Evolutionary conservation across 1,284 basidiomycete genomes (phyloP), one percentile per base, ranked within the genome.

Genomic region (Mycena citricolor): DNA sequence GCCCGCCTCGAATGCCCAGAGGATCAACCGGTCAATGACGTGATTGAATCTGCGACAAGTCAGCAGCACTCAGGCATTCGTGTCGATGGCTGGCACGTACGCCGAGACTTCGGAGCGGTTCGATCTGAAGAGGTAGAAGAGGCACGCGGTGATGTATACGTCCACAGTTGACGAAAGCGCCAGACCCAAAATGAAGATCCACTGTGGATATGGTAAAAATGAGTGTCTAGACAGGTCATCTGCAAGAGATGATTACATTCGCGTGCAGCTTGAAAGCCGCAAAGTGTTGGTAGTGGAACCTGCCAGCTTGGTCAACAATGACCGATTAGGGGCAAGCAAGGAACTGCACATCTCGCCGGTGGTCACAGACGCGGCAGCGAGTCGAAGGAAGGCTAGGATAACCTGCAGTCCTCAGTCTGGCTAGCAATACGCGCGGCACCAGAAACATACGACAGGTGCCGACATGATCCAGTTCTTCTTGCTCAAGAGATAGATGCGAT

Each of bases 161-260:
- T 81, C 78, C 5, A 75, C 66, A 4, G 61, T 63, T 0, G 73
- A 70, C 0, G 77, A 77, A 11, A 78, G 64, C 0, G 70, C 67
- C 0, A 81, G 61, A 30, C 79, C 78, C 0, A 68, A 54, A 0
- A 77, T 80, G 49, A 81, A 81, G 13, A 79, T 60, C 73, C 77
- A 81, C 76, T 77, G 39, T n/a, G 14, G 23, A 12, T 13, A 26
- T 4, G 14, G 19, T 32, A 33, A 39, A n/a, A 11, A 40, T 26
- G 53, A 26, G 25, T 22, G 24, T 10, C 49, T 50, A 31, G 13
- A 7, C 1, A 21, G 19, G 22, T 14, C 12, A 23, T 12, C 26
- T 13, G 24, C 2, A 4, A 39, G 35, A 14, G 4, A 11, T 5
- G 4, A 2, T 7, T 17, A 40, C 62, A 55, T 55, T 47, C 40